These are phyloP conservation scores for Ogataea pini DNA, from an alignment of 805 yeast species.

Conservation along the genomic window DNA sequence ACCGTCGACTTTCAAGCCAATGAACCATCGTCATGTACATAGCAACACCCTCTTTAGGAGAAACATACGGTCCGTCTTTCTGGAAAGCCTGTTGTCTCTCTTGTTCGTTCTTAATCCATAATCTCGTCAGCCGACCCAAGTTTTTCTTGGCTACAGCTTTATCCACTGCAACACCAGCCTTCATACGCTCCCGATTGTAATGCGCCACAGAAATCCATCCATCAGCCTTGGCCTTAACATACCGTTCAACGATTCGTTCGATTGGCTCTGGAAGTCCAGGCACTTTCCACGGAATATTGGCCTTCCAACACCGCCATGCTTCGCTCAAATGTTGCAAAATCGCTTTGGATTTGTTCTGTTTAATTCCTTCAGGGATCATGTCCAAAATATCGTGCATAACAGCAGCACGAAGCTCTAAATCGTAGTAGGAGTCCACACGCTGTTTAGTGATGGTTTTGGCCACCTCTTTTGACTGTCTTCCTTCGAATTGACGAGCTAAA, in stretches of 20 bases:
- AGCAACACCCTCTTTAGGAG: slow-evolving; percentile 86
- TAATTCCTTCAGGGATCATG: slow-evolving; percentile 94
- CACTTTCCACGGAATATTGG: slow-evolving; percentile 96
- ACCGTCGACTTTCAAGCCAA: slow-evolving; percentile 85
- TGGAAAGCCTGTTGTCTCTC: slow-evolving; percentile 79
- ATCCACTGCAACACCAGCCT: slow-evolving; percentile 89
- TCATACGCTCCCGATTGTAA: slow-evolving; percentile 84
- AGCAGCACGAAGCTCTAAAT: slow-evolving; percentile 86
- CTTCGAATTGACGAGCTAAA: slow-evolving; percentile 91
- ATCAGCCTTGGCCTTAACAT: slow-evolving; percentile 92
- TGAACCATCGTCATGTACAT: slow-evolving; percentile 84
- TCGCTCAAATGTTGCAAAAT: slow-evolving; percentile 92
- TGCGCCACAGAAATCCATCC: slow-evolving; percentile 96
- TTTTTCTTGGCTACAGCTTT: slow-evolving; percentile 94
- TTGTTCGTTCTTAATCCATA: slow-evolving; percentile 93
- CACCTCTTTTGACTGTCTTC: slow-evolving; percentile 86
- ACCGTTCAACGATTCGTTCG: slow-evolving; percentile 80
- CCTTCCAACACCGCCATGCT: slow-evolving; percentile 99
- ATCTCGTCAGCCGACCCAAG: slow-evolving; percentile 83
- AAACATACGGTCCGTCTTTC: slow-evolving; percentile 82
- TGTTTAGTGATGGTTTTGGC: slow-evolving; percentile 95
- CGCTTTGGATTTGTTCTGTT: slow-evolving; percentile 81
- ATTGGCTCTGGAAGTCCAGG: slow-evolving; percentile 94
- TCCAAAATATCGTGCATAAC: slow-evolving; percentile 95
- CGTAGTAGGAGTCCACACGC: slow-evolving; percentile 92